Evolutionary conservation across 805 yeast genomes (phyloP), one percentile per base, ranked within the genome.

Genomic region (Ogataea paraovalis): DNA sequence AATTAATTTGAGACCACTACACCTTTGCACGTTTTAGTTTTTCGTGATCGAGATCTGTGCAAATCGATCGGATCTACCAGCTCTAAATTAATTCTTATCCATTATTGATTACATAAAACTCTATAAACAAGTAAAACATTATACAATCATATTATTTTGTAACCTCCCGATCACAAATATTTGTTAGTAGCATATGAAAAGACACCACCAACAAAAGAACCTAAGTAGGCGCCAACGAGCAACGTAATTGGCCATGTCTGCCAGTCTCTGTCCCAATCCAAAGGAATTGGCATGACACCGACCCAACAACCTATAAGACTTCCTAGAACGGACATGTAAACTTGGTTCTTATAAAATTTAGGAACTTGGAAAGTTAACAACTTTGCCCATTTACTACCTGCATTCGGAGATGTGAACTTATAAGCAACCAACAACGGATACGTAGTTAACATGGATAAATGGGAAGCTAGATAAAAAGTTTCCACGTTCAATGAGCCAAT

Each of bases 251-350:
- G 99, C 95, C 97, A 92, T 45, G 74, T 76, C 66, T 92, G 99
- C 99, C 99, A 92, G 22, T 85, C 87, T 58, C 98, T 76, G 64
- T 92, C 99, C 99, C 99, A 92, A 66, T 92, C 99, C 49, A 94
- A 73, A 0, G 98, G 97, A 49, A 94, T 90, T 1, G 96, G 98
- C 33, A 87, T 66, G 2, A 92, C 96, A 14, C 98, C 97, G 1
- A 89, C 55, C 98, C 98, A 92, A 6, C 91, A 81, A 1, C 97
- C 96, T 10, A 85, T 36, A 36, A 73, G 53, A 0, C 73, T 66
- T 4, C 78, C 79, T 10, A 74, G 44, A 4, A 74, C 58, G 2
- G 70, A 69, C 30, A 67, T 59, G 46, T 70, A 74, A n/a, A 70
- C 57, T 41, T 62, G 67, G 36, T 64, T 62, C 12, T 50, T 53